These are phyloP conservation scores for Mycena latifolia DNA, from an alignment of 768 basidiomycete species.

Conservation along the genomic window DNA sequence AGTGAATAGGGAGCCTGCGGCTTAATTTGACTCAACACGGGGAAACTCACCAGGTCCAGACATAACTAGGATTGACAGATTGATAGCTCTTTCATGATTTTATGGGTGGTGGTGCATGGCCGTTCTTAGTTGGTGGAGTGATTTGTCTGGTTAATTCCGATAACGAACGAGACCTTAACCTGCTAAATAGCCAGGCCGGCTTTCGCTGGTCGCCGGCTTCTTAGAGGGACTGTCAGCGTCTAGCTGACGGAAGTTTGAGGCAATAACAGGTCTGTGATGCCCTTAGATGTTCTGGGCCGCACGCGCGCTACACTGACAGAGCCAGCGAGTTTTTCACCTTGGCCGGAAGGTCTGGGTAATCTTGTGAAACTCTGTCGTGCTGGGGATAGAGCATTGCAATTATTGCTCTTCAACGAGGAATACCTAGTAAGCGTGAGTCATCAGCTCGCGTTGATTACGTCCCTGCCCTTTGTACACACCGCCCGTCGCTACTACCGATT, in stretches of 20 bases:
- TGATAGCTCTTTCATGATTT: constrained; percentile 89
- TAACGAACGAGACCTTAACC: constrained; percentile 95
- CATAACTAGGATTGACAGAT: constrained; percentile 84
- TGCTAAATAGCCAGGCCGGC: constrained; percentile 90
- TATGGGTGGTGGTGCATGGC: constrained; percentile 92
- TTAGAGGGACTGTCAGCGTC: constrained; percentile 88
- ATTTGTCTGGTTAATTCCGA: constrained; percentile 98
- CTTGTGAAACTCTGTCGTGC: constrained; percentile 85
- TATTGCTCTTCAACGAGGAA: constrained; percentile 94
- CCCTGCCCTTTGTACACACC: constrained; percentile 94
- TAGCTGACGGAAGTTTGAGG: constrained; percentile 89
- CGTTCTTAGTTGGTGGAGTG: constrained; percentile 93
- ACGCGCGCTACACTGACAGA: constrained; percentile 91
- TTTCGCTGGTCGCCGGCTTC: constrained; percentile 82
- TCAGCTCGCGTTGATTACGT: constrained; percentile 92
- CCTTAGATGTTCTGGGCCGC: constrained; percentile 73
- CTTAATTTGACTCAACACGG: constrained; percentile 90
- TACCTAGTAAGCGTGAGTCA: constrained; percentile 91
- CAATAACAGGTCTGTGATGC: constrained; percentile 94
- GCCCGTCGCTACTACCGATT: constrained; percentile 93
- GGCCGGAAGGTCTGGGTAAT: constrained; percentile 83
- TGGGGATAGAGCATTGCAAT: constrained; percentile 93
- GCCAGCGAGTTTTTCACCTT: constrained; percentile 86
- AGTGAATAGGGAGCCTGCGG: constrained; percentile 70
- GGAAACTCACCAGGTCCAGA: constrained; percentile 86